A percentile compares a stretch with the other conserved stretches of the same genome.
These are phyloP conservation scores for Paracamarosporium sp. DNA, from an alignment of 2,329 filamentous ascomycete species.

Conservation along the genomic window DNA sequence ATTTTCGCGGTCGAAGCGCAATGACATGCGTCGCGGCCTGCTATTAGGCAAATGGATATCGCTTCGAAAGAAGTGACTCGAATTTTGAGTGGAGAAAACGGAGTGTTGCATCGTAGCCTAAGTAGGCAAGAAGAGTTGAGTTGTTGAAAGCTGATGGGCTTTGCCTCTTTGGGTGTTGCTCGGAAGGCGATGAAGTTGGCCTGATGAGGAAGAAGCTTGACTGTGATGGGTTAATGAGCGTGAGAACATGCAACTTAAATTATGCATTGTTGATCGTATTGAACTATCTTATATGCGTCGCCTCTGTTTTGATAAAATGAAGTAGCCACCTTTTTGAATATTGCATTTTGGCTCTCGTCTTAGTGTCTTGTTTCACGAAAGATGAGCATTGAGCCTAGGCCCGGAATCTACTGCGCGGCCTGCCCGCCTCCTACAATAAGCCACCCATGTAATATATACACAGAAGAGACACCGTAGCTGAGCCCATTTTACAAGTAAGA, in stretches of 20 bases:
- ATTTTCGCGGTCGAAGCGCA: too few relatives aligned
- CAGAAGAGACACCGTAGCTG: background rate
- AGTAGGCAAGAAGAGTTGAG: background rate
- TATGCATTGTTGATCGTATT: background rate
- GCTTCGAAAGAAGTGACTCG: background rate
- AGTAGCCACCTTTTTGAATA: too few relatives aligned
- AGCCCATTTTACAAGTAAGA: background rate
- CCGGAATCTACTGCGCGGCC: background rate
- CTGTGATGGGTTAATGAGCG: background rate
- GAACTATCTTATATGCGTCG: background rate
- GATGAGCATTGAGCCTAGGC: too few relatives aligned
- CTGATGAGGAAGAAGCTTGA: constrained; percentile 1
- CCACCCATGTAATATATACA: background rate
- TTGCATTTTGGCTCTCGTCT: too few relatives aligned
- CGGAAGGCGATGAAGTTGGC: constrained; percentile 1
- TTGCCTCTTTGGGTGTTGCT: constrained; percentile 8
- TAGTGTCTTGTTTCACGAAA: too few relatives aligned
- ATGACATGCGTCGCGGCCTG: background rate
- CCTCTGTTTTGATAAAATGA: too few relatives aligned
- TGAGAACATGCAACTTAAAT: background rate
- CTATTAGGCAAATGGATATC: too few relatives aligned
- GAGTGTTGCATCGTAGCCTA: background rate
- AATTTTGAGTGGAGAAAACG: background rate
- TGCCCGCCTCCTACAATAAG: background rate
- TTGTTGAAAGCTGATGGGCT: constrained; percentile 12